A percentile compares a stretch with the other conserved stretches of the same genome.
These are phyloP conservation scores for Ensete ventricosum DNA, from an alignment of 176 grass and related monocot species.

Conservation along the genomic window DNA sequence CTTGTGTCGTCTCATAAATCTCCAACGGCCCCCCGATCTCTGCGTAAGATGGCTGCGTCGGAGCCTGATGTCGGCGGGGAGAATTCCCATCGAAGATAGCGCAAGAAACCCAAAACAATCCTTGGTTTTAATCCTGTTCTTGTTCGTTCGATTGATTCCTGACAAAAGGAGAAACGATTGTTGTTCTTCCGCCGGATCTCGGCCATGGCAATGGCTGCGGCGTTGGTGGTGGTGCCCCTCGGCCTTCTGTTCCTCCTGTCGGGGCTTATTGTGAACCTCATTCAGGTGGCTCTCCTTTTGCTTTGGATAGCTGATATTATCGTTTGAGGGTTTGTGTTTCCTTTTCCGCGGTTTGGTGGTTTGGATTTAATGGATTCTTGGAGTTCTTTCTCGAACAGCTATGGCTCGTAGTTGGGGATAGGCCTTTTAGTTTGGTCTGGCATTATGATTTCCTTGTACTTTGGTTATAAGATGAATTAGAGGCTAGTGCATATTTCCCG, in stretches of 20 bases:
- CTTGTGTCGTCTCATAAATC: too few relatives aligned
- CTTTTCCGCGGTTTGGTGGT: not conserved
- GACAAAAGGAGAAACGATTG: too few relatives aligned
- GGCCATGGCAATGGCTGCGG: constrained; percentile 33
- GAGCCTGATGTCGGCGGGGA: too few relatives aligned
- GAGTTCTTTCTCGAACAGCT: not conserved
- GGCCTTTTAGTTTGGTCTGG: not conserved
- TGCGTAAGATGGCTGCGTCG: too few relatives aligned
- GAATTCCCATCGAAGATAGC: too few relatives aligned
- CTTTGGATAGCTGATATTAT: not conserved
- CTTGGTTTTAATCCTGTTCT: too few relatives aligned
- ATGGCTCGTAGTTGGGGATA: not conserved
- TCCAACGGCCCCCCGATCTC: too few relatives aligned
- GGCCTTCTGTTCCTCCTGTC: constrained; percentile 76
- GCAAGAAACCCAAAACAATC: too few relatives aligned
- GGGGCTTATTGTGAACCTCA: constrained; percentile 42
- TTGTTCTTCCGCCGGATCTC: not conserved
- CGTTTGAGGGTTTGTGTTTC: not conserved
- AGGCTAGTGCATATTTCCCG: not conserved
- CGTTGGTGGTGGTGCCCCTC: constrained; percentile 40
- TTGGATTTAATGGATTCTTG: not conserved
- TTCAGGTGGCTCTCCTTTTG: constrained; percentile 23
- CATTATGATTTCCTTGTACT: too few relatives aligned
- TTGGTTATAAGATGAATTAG: not conserved
- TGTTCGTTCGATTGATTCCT: too few relatives aligned